phyloP scores from a whole-genome alignment of 1,139 yeast genomes.

The Wickerhamiella pararugosa region DNA sequence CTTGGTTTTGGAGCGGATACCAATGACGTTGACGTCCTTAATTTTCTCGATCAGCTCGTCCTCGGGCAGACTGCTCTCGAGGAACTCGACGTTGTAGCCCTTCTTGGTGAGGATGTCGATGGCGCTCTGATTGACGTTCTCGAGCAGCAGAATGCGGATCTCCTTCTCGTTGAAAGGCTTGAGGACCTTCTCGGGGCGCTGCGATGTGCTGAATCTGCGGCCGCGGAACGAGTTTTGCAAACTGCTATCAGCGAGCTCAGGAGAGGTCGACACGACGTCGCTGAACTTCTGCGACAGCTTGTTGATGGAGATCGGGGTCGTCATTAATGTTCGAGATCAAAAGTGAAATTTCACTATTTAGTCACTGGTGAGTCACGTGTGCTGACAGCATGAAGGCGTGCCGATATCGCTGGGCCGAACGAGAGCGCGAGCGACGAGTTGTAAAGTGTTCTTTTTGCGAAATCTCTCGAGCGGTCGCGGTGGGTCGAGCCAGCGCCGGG shows the following conservation, averaged over 20 bases:
- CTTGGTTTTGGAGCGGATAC: constrained; percentile 93
- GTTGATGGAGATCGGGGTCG: constrained; percentile 14
- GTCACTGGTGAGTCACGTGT: too few relatives aligned
- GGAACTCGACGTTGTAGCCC: constrained; percentile 94
- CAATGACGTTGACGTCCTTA: constrained; percentile 86
- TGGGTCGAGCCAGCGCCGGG: too few relatives aligned
- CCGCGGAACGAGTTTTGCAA: constrained; percentile 10
- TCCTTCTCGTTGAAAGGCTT: constrained; percentile 89
- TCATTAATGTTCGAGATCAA: constrained; percentile 20
- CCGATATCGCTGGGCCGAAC: too few relatives aligned
- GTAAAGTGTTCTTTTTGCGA: too few relatives aligned
- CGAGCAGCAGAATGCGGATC: constrained; percentile 76
- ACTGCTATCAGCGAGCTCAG: constrained; percentile 5
- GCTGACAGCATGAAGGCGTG: too few relatives aligned
- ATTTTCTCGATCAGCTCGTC: constrained; percentile 91
- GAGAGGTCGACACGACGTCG: constrained; percentile 11
- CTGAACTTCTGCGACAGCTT: constrained; percentile 64
- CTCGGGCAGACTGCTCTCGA: constrained; percentile 79
- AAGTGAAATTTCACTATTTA: too few relatives aligned
- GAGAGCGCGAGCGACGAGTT: too few relatives aligned
- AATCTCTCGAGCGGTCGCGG: too few relatives aligned
- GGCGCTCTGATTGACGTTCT: constrained; percentile 88
- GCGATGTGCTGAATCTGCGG: constrained; percentile 25
- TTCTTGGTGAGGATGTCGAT: constrained; percentile 68
- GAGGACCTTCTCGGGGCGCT: constrained; percentile 36